Evolutionary conservation across 768 basidiomycete genomes (phyloP), one percentile per base, ranked within the genome.

Genomic region (Tremella mesenterica): DNA sequence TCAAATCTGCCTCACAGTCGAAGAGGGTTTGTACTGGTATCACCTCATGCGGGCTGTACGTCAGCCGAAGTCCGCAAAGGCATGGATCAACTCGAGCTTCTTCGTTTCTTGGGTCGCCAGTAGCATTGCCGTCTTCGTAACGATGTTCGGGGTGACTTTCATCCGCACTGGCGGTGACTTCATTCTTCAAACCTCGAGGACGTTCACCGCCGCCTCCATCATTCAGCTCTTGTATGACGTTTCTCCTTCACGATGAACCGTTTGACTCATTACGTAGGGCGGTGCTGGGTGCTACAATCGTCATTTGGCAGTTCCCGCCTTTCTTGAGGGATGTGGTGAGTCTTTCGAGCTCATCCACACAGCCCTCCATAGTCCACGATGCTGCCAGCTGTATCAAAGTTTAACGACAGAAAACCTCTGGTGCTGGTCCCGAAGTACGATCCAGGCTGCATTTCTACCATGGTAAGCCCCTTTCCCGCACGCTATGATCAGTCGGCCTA

Each of bases 21-120:
- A 67, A 57, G 65, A 67, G 44, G 57, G 54, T 0, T 47, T 67
- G 13, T 67, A 67, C 50, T 67, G 65, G 65, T 61, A 54, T 45
- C 60, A 62, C 44, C 58, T 67, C 18, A 67, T 67, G 52, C 38
- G 56, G 20, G 62, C 63, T 29, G 62, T 67, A 10, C 57, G 60
- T 34, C 48, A 46, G n/a, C 60, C 65, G 7, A 53, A 58, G 30
- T 52, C 60, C 10, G 50, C 60, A 2, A 43, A 18, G 34, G 44
- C 57, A 18, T 67, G 60, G 57, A 51, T 64, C 6, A 38, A 31
- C 12, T 60, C 56, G 3, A 25, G 25, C 14, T 63, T 59, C 45
- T 64, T 64, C 53, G 53, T 50, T 44, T 50, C 54, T 10, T 67
- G 65, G 65, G 57, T 67, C 47, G 46, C 43, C 41, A 52, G 57